Evolutionary conservation across 371 early-diverging fungal genomes (phyloP).

Genomic region (Apophysomyces sp.): DNA sequence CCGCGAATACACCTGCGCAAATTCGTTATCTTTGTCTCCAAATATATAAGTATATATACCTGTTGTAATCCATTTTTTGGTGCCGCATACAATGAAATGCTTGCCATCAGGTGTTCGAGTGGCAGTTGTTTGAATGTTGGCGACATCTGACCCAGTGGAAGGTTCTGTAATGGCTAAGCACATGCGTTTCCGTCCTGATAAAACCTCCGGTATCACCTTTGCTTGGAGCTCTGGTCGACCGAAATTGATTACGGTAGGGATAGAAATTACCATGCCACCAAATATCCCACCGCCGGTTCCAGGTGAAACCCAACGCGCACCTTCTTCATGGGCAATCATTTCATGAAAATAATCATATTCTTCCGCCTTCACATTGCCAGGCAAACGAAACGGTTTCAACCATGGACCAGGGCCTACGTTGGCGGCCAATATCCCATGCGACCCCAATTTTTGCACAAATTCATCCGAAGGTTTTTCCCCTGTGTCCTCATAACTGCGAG

Average conservation of each 20-base stretch:
- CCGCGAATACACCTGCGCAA: constrained; percentile 22
- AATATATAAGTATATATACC: constrained; percentile 38
- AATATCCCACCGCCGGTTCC: constrained; percentile 39
- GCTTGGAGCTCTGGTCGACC: constrained; percentile 23
- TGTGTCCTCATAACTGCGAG: constrained; percentile 35
- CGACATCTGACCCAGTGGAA: constrained; percentile 81
- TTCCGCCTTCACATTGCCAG: constrained; percentile 49
- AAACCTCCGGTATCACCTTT: constrained; percentile 61
- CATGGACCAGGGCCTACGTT: constrained; percentile 62
- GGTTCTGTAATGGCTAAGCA: constrained; percentile 70
- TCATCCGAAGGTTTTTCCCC: constrained; percentile 50
- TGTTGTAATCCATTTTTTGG: constrained; percentile 78
- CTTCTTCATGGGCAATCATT: constrained; percentile 76
- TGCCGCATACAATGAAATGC: constrained; percentile 68
- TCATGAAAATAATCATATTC: constrained; percentile 72
- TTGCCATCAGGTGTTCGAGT: constrained; percentile 72
- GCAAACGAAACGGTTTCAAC: constrained; percentile 34
- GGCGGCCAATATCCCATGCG: constrained; percentile 68
- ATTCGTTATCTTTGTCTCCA: neutral
- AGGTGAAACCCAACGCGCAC: constrained; percentile 49
- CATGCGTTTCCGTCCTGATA: constrained; percentile 73
- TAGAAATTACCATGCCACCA: constrained; percentile 36
- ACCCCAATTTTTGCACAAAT: constrained; percentile 51
- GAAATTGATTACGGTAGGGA: constrained; percentile 57
- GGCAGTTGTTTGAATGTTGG: constrained; percentile 71